Evolutionary conservation across 1,139 yeast genomes (phyloP).

Genomic region (Candida glucosophila): DNA sequence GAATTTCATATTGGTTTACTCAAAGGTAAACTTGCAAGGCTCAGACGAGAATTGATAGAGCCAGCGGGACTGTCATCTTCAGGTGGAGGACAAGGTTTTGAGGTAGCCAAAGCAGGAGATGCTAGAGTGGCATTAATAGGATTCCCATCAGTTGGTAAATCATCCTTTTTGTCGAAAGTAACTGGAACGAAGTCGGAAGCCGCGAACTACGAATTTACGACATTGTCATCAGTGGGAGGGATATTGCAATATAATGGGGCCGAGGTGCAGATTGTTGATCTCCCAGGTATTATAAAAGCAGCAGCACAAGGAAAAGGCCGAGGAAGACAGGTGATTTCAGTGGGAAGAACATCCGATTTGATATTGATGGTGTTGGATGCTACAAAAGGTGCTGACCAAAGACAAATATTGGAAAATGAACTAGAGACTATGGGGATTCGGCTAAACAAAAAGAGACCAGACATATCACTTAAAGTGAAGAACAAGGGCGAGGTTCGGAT

Average conservation of each 20-base stretch:
- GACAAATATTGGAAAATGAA: conserved; percentile 79
- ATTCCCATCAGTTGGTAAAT: conserved; percentile 96
- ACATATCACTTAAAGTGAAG: conserved; percentile 68
- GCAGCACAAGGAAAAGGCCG: conserved; percentile 97
- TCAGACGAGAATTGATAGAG: conserved; percentile 82
- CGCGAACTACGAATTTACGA: conserved; percentile 92
- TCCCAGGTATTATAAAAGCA: conserved; percentile 95
- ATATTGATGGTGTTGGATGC: conserved; percentile 93
- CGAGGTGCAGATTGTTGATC: conserved; percentile 89
- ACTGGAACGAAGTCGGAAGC: conserved; percentile 93
- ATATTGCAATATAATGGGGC: conserved; percentile 93
- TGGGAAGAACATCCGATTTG: conserved; percentile 90
- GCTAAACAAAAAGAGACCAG: conserved; percentile 73
- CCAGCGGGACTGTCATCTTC: conserved; percentile 69
- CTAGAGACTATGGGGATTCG: conserved; percentile 92
- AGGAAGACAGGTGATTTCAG: conserved; percentile 94
- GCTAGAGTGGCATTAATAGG: conserved; percentile 94
- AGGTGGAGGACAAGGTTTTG: conserved; percentile 83
- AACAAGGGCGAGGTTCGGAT: conserved; percentile 89
- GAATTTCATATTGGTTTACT: conserved; percentile 91
- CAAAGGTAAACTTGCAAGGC: conserved; percentile 92
- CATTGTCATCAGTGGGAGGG: conserved; percentile 94
- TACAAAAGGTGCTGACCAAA: conserved; percentile 83
- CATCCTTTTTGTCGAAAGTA: conserved; percentile 76
- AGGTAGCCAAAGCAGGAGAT: conserved; percentile 92